Evolutionary conservation across 768 basidiomycete genomes (phyloP), one percentile per base, ranked within the genome.

Genomic region (Rhizopogon vinicolor): DNA sequence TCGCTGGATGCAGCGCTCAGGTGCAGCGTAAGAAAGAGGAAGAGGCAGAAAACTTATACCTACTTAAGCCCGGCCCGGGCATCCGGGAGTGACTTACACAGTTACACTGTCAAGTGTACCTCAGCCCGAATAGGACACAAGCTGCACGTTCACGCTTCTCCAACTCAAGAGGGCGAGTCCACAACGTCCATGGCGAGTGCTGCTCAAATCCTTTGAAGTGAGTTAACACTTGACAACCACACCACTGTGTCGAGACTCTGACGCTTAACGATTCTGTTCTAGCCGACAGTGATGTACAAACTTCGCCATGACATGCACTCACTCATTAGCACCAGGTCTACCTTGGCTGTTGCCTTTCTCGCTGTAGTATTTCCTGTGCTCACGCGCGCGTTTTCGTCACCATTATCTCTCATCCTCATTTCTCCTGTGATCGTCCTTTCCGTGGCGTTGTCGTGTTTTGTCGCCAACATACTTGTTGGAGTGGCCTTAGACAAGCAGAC

Each of bases 381-480:
- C 51, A 68, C 76, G 22, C 84, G 83, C 41, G 67, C 87, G 44
- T 59, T 85, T 42, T 85, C 87, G 1, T 89, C 87, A 0, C 89
- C 89, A 1, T 61, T 89, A 56, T 71, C 76, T 31, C 74, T 91
- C 50, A 63, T 89, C 55, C 73, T 91, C 52, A 67, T 89, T 56
- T 80, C 82, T 14, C 90, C 89, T 18, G 62, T 85, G 49, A 62
- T 89, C 56, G 61, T 87, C 52, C 45, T 80, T 41, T 53, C 79
- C 49, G 65, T 85, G 8, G 71, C 72, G 14, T 12, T 85, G 25
- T 72, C 76, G 4, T 84, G 83, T 67, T 67, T 90, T 45, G 60
- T 77, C 7, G 68, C 82, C 10, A 77, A 77, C 65, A 65, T 90
- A 56, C 76, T 81, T 57, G 60, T 89, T 37, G 86, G 77, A 31